phyloP scores from a whole-genome alignment of 352 stramenopile genomes.

The Globisporangium parvum region DNA sequence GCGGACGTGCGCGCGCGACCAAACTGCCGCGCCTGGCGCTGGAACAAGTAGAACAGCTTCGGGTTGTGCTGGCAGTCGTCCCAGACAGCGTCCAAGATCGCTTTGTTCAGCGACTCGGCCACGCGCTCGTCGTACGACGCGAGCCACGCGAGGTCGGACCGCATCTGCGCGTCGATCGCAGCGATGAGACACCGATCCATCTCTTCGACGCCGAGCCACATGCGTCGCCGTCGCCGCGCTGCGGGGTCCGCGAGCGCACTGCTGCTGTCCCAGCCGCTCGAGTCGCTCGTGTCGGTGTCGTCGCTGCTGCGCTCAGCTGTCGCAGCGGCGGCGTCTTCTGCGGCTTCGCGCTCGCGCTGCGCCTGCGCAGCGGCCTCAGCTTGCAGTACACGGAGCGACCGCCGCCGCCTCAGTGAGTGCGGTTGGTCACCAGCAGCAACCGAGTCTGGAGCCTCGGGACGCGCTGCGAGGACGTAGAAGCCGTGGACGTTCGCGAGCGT shows the following conservation, averaged over 20 bases:
- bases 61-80: conserved; percentile 83
- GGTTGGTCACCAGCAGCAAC: background rate
- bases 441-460: background rate
- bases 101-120: conserved; percentile 62
- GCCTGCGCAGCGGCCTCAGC: background rate
- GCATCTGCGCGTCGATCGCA: conserved; percentile 45
- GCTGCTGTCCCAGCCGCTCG: background rate
- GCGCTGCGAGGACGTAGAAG: conserved; percentile 54
- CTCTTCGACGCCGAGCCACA: conserved; percentile 75
- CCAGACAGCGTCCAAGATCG: conserved; percentile 79
- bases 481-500: conserved; percentile 64
- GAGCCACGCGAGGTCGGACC: conserved; percentile 27
- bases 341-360: background rate
- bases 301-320: background rate
- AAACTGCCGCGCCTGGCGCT: conserved; percentile 73
- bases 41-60: conserved; percentile 77
- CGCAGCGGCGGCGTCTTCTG: no score
- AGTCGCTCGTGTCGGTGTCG: background rate
- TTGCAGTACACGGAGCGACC: background rate
- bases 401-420: background rate
- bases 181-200: conserved; percentile 64
- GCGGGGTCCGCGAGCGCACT: background rate
- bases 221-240: conserved; percentile 20
- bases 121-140: conserved; percentile 49
- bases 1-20: conserved; percentile 52